Conservation (phyloP, 1,284 basidiomycete species). For the Uromyces viciae-fabae region DNA sequence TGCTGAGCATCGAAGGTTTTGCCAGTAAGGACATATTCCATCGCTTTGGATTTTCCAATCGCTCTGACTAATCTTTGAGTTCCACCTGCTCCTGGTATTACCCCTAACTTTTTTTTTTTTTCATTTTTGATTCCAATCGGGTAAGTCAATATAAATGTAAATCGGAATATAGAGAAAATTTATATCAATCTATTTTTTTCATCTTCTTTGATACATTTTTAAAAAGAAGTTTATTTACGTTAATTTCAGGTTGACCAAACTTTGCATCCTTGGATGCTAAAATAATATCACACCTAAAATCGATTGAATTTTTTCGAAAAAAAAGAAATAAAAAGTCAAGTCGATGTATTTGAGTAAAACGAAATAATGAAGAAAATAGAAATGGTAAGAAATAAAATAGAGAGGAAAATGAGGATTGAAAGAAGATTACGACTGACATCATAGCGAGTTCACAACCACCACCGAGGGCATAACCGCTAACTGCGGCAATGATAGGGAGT, state of each 20-base stretch:
- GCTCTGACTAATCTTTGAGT: slow-evolving; percentile 77
- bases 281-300: slow-evolving; percentile 73
- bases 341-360: no score
- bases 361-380: not conserved
- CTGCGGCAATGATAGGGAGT: slow-evolving; percentile 93
- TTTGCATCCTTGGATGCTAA: slow-evolving; percentile 86
- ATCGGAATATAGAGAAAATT: not conserved
- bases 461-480: slow-evolving; percentile 91
- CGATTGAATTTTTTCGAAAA: not conserved
- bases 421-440: slow-evolving; percentile 60
- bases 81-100: slow-evolving; percentile 84
- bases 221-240: slow-evolving; percentile 54
- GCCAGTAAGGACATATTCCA: slow-evolving; percentile 92
- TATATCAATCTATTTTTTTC: not conserved
- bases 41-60: slow-evolving; percentile 88
- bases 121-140: no score
- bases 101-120: slow-evolving; percentile 63
- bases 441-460: slow-evolving; percentile 95
- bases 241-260: slow-evolving; percentile 97
- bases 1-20: slow-evolving; percentile 74
- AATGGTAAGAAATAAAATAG: not conserved
- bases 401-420: not conserved
- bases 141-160: no score
- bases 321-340: no score
- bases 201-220: not conserved